Conservation (phyloP, 2,329 filamentous ascomycete species). For the Seiridium unicorne region DNA sequence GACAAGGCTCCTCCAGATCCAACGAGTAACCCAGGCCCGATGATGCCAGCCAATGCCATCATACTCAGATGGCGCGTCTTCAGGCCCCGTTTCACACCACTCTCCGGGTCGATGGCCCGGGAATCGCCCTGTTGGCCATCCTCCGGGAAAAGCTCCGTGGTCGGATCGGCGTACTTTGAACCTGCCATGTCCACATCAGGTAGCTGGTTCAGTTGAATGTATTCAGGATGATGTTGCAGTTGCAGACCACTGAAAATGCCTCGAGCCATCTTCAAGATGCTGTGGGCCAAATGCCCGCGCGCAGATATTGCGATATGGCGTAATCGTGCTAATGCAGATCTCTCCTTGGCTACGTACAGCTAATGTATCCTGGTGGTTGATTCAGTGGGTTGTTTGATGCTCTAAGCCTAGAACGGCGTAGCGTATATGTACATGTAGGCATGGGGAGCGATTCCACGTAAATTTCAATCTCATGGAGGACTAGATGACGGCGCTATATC, state of each 20-base stretch:
- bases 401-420: no score
- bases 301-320: constrained; percentile 3
- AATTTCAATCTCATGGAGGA: no score
- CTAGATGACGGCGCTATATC: no score
- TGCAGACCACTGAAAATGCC: no score
- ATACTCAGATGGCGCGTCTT: constrained; percentile 64
- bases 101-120: constrained; percentile 37
- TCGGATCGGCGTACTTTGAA: background rate
- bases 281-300: background rate
- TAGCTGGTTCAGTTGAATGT: background rate
- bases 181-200: constrained; percentile 3
- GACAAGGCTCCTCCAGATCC: constrained; percentile 68
- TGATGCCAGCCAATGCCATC: constrained; percentile 62
- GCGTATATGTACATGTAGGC: no score
- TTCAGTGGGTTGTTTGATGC: background rate
- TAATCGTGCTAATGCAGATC: constrained; percentile 1
- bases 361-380: background rate
- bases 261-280: background rate
- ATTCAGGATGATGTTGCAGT: background rate
- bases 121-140: constrained; percentile 2
- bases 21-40: constrained; percentile 70
- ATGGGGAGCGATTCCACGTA: no score
- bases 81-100: constrained; percentile 63
- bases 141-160: background rate
- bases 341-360: background rate